Percentiles rank a stretch among this genome's conserved stretches.
phyloP scores from a whole-genome alignment of 257 asterid genomes.

The Gentiana dahurica region DNA sequence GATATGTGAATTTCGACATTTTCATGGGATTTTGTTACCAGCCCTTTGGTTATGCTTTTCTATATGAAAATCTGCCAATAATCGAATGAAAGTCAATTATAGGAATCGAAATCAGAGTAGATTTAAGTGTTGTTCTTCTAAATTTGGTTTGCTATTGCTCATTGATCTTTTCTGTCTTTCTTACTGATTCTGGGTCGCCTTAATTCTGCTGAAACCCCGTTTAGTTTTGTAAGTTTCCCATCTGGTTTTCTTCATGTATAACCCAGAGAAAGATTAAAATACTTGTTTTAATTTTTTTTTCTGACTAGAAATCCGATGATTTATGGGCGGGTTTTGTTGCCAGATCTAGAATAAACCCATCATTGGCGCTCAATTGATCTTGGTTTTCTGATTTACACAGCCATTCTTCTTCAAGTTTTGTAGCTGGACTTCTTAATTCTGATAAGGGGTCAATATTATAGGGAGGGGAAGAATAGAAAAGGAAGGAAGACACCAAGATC shows the following conservation, averaged over 20 bases:
- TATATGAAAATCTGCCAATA: neutral
- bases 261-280: neutral
- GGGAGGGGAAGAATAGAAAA: neutral
- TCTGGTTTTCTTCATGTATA: no score
- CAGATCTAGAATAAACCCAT: no score
- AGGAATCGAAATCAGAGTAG: no score
- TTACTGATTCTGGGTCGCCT: no score
- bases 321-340: neutral
- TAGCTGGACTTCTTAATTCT: no score
- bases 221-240: no score
- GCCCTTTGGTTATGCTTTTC: neutral
- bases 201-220: no score
- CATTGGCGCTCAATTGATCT: no score
- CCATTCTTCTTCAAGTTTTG: neutral
- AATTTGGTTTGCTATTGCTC: no score
- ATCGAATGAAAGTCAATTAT: no score
- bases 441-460: neutral
- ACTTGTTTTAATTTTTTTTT: neutral
- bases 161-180: no score
- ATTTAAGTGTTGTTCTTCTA: no score
- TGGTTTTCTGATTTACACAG: neutral
- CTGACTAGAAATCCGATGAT: neutral
- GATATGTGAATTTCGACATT: constrained; percentile 8
- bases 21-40: neutral
- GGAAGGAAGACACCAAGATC: neutral